Evolutionary conservation across 2,329 filamentous ascomycete genomes (phyloP).

Genomic region (Aspergillus fumigatiaffinis): DNA sequence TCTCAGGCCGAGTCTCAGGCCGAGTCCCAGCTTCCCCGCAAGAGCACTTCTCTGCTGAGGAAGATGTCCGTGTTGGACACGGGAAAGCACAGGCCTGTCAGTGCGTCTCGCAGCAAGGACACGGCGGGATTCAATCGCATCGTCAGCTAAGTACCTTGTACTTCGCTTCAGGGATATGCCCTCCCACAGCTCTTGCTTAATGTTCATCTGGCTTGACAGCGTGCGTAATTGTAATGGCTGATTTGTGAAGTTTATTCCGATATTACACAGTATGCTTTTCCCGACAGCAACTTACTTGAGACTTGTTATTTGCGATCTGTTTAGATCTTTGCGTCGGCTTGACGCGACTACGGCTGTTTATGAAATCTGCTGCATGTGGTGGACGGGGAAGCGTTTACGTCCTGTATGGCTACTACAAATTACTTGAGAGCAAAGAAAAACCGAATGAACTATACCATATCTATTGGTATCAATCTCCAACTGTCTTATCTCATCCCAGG

Average conservation of each 20-base stretch:
- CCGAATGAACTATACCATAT: background rate
- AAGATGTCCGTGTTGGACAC: slow-evolving; percentile 4
- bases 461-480: background rate
- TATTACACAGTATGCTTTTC: background rate
- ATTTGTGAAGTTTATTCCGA: background rate
- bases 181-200: background rate
- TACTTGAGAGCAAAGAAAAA: background rate
- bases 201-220: background rate
- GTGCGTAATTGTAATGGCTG: background rate
- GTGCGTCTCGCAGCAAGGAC: background rate
- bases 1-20: background rate
- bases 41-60: background rate
- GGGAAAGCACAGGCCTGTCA: background rate
- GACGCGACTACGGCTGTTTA: background rate
- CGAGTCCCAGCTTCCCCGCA: background rate
- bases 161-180: background rate
- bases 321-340: background rate
- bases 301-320: background rate
- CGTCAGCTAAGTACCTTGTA: background rate
- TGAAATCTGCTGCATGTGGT: background rate
- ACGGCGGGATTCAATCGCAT: slow-evolving; percentile 5
- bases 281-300: background rate
- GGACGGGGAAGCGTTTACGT: background rate
- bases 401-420: background rate
- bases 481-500: background rate